phyloP scores from a whole-genome alignment of 352 stramenopile genomes.

The Phytophthora boehmeriae region DNA sequence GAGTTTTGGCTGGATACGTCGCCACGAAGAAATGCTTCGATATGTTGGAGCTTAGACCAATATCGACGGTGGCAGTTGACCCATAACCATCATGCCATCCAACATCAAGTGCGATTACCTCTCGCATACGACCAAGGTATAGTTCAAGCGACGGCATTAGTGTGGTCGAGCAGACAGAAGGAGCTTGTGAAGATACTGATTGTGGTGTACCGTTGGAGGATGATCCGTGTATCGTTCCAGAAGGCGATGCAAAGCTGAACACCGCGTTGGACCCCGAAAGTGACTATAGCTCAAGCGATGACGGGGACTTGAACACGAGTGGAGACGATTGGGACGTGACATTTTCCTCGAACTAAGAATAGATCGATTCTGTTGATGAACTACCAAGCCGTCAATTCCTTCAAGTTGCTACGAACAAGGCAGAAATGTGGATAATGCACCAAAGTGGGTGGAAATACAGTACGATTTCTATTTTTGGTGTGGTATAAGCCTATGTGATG shows the following conservation, averaged over 20 bases:
- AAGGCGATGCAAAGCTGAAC: neutral
- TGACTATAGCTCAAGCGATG: neutral
- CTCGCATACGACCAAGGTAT: no score
- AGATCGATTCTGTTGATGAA: neutral
- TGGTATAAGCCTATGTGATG: no score
- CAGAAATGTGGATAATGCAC: neutral
- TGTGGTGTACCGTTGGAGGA: no score
- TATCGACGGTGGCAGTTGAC: no score
- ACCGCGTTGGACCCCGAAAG: neutral
- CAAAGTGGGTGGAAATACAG: slow-evolving; percentile 6
- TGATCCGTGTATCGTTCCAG: neutral
- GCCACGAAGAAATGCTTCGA: no score
- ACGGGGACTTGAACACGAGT: neutral
- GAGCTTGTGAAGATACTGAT: no score
- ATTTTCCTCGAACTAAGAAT: neutral
- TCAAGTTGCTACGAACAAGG: neutral
- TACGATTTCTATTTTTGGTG: neutral
- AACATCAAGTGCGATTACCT: no score
- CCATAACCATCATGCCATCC: no score
- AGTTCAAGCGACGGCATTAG: no score
- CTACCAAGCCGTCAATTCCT: neutral
- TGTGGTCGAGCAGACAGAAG: no score
- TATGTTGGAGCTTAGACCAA: no score
- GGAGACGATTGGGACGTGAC: neutral
- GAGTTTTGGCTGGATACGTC: no score